Evolutionary conservation across 2,329 filamentous ascomycete species (phyloP).

Genomic region (Aspergillus intermedius): DNA sequence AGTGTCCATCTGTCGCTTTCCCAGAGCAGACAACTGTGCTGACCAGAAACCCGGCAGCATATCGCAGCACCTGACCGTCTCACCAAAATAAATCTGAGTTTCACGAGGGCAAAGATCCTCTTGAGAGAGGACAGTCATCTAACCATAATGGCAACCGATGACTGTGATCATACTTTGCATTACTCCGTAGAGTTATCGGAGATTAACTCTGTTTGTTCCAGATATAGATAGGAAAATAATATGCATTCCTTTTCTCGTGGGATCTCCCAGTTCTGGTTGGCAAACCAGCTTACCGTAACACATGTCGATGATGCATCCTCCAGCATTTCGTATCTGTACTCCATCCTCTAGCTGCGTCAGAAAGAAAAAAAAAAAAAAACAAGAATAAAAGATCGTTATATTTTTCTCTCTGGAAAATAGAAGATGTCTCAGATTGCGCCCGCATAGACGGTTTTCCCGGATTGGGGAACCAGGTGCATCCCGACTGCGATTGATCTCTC

Average conservation of each 20-base stretch:
- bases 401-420: too few species aligned
- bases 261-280: not conserved
- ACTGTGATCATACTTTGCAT: too few species aligned
- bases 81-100: not conserved
- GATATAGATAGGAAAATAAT: too few species aligned
- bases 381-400: too few species aligned
- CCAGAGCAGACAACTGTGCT: not conserved
- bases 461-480: not conserved
- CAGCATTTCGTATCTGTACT: not conserved
- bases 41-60: not conserved
- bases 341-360: not conserved
- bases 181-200: not conserved
- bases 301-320: not conserved
- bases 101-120: not conserved
- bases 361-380: not conserved
- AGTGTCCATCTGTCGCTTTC: not conserved
- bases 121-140: too few species aligned
- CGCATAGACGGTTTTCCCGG: not conserved
- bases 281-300: not conserved
- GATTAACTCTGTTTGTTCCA: too few species aligned
- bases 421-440: not conserved
- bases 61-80: not conserved
- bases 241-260: too few species aligned
- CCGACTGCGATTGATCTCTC: not conserved
- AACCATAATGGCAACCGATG: too few species aligned